These are phyloP conservation scores for Epichloe sibirici DNA, from an alignment of 2,329 filamentous ascomycete genomes.

Conservation along the genomic window DNA sequence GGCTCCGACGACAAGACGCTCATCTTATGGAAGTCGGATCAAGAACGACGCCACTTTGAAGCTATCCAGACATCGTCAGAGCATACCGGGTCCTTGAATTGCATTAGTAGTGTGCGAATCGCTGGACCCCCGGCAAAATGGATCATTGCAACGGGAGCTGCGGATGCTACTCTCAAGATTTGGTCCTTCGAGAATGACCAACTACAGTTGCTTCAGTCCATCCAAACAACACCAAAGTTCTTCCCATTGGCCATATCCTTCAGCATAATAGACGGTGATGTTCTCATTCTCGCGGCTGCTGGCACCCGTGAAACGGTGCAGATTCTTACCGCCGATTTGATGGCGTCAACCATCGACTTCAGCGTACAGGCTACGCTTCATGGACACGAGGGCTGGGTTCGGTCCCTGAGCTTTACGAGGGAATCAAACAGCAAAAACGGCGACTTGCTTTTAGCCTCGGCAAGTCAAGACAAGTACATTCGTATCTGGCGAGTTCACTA, in stretches of 20 bases:
- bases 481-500: slow-evolving; percentile 79
- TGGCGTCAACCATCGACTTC: slow-evolving; percentile 38
- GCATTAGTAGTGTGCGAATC: slow-evolving; percentile 35
- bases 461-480: slow-evolving; percentile 95
- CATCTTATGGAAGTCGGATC: slow-evolving; percentile 50
- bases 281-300: slow-evolving; percentile 64
- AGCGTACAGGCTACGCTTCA: slow-evolving; percentile 62
- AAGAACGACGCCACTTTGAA: slow-evolving; percentile 17
- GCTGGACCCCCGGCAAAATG: slow-evolving; percentile 18
- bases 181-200: slow-evolving; percentile 52
- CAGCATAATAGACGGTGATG: slow-evolving; percentile 40
- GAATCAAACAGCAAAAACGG: slow-evolving; percentile 42
- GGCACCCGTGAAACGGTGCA: slow-evolving; percentile 78
- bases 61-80: slow-evolving; percentile 42
- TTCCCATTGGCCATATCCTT: slow-evolving; percentile 72
- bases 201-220: slow-evolving; percentile 51
- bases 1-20: slow-evolving; percentile 73
- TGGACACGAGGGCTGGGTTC: slow-evolving; percentile 91
- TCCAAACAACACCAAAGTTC: slow-evolving; percentile 63
- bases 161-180: slow-evolving; percentile 59
- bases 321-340: slow-evolving; percentile 51
- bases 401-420: slow-evolving; percentile 66
- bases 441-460: slow-evolving; percentile 77
- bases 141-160: slow-evolving; percentile 65
- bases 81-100: slow-evolving; percentile 68